Base-by-base conservation (phyloP, 192 early-diverging fungal genomes). In the Coemansia sp. region DNA sequence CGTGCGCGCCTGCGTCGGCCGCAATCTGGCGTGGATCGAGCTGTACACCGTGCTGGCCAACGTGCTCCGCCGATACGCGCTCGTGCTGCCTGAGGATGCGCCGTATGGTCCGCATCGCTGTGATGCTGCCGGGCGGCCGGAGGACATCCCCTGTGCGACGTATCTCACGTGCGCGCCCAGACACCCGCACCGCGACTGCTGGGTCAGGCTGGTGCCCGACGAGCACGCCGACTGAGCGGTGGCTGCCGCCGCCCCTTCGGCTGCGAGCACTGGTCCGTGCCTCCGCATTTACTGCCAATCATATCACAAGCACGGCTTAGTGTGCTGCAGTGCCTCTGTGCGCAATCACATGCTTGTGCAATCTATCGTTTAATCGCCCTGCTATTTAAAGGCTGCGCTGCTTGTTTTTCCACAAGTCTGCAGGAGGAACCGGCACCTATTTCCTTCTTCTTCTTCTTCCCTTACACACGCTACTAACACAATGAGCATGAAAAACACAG, bases 31-130 rank as follows among this genome's bases (percentile, higher is more conserved):
- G 0, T 53, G 53, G 64, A 58, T 70, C 2, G 75, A 78, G 38
- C 19, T 81, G 52, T 70, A 68, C 24, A 68, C 75, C 0, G 45
- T 58, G 34, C 37, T 81, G 61, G 75, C 67, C 9, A 76, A 80
- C 19, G 17, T 78, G 13, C 42, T 81, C 34, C 74, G 67, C 18
- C 54, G 48, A 14, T 78, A 67, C 33, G 53, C 65, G 10, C 59
- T 76, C 18, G 40, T 47, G 27, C 37, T 69, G 2, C 67, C 71
- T 0, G 51, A 40, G 0, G 44, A 44, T 34, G 47, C 66, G 9
- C 46, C 57, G 4, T 74, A 74, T 23, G 71, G 71, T 15, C 71
- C 62, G 5, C 53, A 64, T 9, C 17, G 48, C 10, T 1, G 30
- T 2, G 6, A 19, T 1, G 0, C 13, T 0, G n/a, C 22, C 19